Base-by-base conservation (phyloP, 2,329 filamentous ascomycete species). In the Xylariaceae sp. region DNA sequence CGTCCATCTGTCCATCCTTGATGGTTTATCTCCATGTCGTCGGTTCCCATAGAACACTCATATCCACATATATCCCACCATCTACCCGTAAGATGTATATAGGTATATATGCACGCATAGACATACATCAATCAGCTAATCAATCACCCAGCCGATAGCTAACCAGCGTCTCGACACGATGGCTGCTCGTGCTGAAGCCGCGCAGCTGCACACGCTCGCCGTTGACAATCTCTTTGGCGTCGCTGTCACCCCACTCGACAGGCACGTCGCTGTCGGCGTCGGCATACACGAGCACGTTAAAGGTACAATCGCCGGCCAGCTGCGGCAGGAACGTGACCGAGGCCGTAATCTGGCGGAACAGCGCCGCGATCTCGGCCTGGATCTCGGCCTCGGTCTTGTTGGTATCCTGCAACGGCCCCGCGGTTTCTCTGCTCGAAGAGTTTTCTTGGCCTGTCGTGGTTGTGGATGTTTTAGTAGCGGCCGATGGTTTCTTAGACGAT, bases 261-360 rank as follows among this genome's bases (percentile, higher is more conserved):
- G 95, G 95, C 14, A 99, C 95, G 46, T 98, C 93, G 56, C 90
- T 95, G 75, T 98, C 93, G 18, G 93, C 93, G 72, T 99, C 93
- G 50, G 95, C 95, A 72, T 99, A 99, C 2, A 99, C 95, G 41
- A 99, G 83, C 46, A 99, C 93, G 70, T 99, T 99, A 81, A 99
- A 99, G 10, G 95, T 98, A 80, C 93, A 99, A 73, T 96, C 90
- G 41, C 93, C 93, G 59, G 91, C 87, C 5, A 99, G 84, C 77
- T 98, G 93, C 0, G 95, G 95, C 12, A 99, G 79, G 73, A 99
- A 99, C 0, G 95, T 98, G 52, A 99, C 95, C 0, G 91, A 96
- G 1, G 95, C 95, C 1, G 95, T 99, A 74, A 99, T 98, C 72
- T 99, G 95, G 46, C 95, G 88, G 80, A 99, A 99, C 60, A 99